These are phyloP conservation scores for Cladosporium austrohemisphaericum DNA, from an alignment of 2,329 filamentous ascomycete species.

Conservation along the genomic window DNA sequence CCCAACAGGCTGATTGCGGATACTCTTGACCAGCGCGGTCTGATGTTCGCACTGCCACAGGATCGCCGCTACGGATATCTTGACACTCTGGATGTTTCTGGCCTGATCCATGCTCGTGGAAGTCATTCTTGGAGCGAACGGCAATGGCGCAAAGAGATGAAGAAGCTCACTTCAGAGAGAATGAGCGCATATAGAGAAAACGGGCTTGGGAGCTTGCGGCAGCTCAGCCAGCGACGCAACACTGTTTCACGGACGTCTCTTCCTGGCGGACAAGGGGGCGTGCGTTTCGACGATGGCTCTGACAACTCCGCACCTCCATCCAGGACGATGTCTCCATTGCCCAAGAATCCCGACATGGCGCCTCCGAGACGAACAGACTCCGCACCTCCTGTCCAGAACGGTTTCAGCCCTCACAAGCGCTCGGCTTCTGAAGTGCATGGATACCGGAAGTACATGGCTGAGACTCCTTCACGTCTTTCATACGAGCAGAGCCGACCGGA, in stretches of 20 bases:
- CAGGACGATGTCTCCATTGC: conserved; percentile 41
- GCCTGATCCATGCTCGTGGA: conserved; percentile 72
- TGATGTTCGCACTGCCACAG: conserved; percentile 98
- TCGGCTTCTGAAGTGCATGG: conserved; percentile 48
- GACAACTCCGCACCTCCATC: conserved; percentile 44
- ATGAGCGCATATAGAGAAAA: conserved; percentile 53
- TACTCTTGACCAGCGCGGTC: conserved; percentile 75
- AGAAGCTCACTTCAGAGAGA: conserved; percentile 77
- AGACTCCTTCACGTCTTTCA: conserved; percentile 39
- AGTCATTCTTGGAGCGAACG: conserved; percentile 76
- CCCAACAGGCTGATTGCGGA: conserved; percentile 84
- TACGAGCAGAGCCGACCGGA: conserved; percentile 31
- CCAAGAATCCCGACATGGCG: conserved; percentile 28
- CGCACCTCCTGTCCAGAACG: conserved; percentile 36
- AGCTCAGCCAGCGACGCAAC: conserved; percentile 40
- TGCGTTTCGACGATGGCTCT: conserved; percentile 43
- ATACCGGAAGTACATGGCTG: conserved; percentile 40
- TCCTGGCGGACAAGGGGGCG: conserved; percentile 32
- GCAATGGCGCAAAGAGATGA: conserved; percentile 85
- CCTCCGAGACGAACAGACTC: conserved; percentile 42
- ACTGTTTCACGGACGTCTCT: conserved; percentile 37
- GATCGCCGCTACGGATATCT: conserved; percentile 85
- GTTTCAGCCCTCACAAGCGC: conserved; percentile 41
- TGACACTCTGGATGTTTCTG: conserved; percentile 79
- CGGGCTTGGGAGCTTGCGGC: conserved; percentile 20